Evolutionary conservation across 805 yeast genomes (phyloP), one percentile per base, ranked within the genome.

Genomic region (Lachancea cidri): DNA sequence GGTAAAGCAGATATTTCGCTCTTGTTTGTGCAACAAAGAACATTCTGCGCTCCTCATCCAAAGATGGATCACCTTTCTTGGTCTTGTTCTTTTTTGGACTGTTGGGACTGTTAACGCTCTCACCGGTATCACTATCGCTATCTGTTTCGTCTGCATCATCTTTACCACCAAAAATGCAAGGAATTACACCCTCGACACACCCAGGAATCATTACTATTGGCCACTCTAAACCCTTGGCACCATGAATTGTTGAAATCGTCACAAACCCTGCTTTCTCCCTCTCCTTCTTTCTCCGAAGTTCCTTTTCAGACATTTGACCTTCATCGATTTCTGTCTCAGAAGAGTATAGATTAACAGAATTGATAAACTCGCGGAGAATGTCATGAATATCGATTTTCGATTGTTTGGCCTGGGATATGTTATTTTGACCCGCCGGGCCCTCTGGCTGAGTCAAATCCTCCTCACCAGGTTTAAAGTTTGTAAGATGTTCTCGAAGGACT

Each of bases 221-320:
- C 97, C 98, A 91, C 58, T 91, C 98, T 2, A 89, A 68, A 1
- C 98, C 98, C 58, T 91, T 91, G 1, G 97, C 79, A 0, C 88
- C 86, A 58, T 91, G 98, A 9, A 91, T 83, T 0, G 98, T 93
- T 0, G 95, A 83, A 0, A 91, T 63, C 0, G 74, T 63, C 1
- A 78, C 71, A n/a, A 51, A 52, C 1, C 65, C 69, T 3, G 43
- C 43, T 4, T 44, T 46, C 20, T 52, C 38, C 53, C 66, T 45
- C 13, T 46, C 49, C 25, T 41, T 42, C 17, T 38, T 46, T 16
- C 30, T 41, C 4, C 37, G 36, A 16, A 41, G 42, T 3, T 48
- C 51, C 5, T 45, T 38, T 13, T 49, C 51, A 6, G 51, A 40
- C 20, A 34, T 39, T 9, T 36, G 41, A 30, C 35, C 16, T 16